Percentiles rank a stretch among this genome's conserved stretches.
Evolutionary conservation across 352 stramenopile species (phyloP).

Genomic region (Phytophthora multivora): DNA sequence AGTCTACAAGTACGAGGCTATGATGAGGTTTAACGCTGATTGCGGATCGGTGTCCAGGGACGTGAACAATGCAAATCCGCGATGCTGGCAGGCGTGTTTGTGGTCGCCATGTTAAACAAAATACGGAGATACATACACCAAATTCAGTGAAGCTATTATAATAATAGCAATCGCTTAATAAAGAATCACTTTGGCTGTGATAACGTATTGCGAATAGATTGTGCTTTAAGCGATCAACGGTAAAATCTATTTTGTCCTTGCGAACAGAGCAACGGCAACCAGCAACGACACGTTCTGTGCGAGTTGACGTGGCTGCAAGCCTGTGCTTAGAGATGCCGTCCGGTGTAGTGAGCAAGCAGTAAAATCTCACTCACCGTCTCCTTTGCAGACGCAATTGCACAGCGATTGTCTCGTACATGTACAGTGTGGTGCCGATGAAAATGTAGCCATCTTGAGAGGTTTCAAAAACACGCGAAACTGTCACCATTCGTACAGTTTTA

Average conservation of each 20-base stretch:
- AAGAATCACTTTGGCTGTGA: too few relatives aligned
- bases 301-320: background rate
- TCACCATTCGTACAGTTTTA: background rate
- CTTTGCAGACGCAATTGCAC: constrained; percentile 5
- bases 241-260: too few relatives aligned
- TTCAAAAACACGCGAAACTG: constrained; percentile 12
- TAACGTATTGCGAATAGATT: too few relatives aligned
- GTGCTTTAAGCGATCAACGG: too few relatives aligned
- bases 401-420: background rate
- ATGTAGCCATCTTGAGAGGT: constrained; percentile 9
- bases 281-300: background rate
- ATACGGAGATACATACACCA: too few relatives aligned
- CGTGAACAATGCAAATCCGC: constrained; percentile 11
- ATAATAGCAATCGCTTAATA: too few relatives aligned
- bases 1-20: background rate
- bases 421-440: constrained; percentile 2
- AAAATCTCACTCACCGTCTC: background rate
- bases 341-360: background rate
- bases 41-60: background rate
- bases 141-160: too few relatives aligned
- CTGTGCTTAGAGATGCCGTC: background rate
- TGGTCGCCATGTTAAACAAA: background rate
- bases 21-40: background rate
- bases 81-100: background rate
- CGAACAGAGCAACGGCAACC: background rate